Evolutionary conservation across 2,329 filamentous ascomycete genomes (phyloP), one percentile per base, ranked within the genome.

Genomic region (Colletotrichum caudatum): DNA sequence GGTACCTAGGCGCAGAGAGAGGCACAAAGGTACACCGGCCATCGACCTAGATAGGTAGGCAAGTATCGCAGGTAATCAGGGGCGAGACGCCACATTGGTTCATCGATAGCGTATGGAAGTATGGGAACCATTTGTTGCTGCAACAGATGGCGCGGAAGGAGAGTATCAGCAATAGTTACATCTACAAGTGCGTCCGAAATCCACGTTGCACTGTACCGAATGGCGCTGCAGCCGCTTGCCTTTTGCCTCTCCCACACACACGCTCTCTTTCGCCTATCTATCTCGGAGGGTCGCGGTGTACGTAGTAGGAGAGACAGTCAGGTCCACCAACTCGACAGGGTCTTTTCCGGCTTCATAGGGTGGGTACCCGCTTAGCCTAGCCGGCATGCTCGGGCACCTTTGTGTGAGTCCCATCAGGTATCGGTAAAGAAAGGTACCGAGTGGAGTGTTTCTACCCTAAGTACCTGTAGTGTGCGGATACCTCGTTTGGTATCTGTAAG

Each of bases 341-440:
- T 54, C 50, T 26, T 64, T 29, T 14, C 18, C 14, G 23, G 48
- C 11, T 39, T 44, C 18, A 33, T 14, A 18, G 26, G 26, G 50
- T 64, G 50, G 61, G 50, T 64, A 41, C 33, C n/a, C 5, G 37
- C 35, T 16, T 5, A 23, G 61, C 61, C 23, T 16, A 54, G n/a
- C 61, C 37, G 11, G 48, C 35, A 50, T 23, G 50, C 6, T 44
- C 12, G 23, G 56, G 29, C 39, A 62, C 44, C 46, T 62, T 20
- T 46, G 44, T 51, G 20, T 37, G 16, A 54, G 23, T 37, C 61
- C 50, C 61, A 53, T 35, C 11, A 41, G 51, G 48, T 64, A 64
- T 64, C 58, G 56, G 56, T 58, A 35, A 26, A n/a, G 5, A 41
- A 58, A 41, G 56, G 12, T 39, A 35, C 35, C 35, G 6, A 35